These are phyloP conservation scores for Microstegium vimineum DNA, from an alignment of 176 grass and related monocot species.

Conservation along the genomic window DNA sequence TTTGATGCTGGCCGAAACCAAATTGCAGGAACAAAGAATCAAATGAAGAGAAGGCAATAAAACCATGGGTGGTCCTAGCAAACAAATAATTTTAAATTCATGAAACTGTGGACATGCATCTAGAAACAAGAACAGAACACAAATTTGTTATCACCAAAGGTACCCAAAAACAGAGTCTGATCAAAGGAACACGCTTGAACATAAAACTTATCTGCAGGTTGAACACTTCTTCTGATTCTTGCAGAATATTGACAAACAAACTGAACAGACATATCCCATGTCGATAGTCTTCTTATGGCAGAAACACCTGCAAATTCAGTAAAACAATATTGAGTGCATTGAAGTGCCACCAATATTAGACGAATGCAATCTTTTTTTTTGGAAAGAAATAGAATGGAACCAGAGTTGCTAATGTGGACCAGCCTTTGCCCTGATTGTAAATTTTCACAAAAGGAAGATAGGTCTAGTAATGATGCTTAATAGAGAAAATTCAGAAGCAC, in stretches of 20 bases:
- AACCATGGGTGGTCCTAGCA: not conserved
- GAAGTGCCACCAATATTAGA: not conserved
- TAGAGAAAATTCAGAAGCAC: conserved; percentile 30
- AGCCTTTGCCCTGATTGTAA: not conserved
- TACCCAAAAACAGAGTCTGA: not conserved
- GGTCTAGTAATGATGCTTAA: not conserved
- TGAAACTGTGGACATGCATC: not conserved
- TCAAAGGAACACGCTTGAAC: not conserved
- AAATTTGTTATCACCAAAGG: not conserved
- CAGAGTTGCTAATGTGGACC: not conserved
- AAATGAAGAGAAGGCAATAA: not conserved
- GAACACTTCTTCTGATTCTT: conserved; percentile 96
- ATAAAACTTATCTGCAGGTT: conserved; percentile 72
- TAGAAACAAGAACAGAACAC: conserved; percentile 1
- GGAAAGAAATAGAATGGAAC: not conserved
- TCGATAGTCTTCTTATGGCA: conserved; percentile 98
- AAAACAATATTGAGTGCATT: conserved; percentile 1
- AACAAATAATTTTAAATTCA: not conserved
- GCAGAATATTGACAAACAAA: conserved; percentile 99
- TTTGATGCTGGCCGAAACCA: not conserved
- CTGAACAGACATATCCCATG: conserved; percentile 94
- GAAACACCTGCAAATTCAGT: conserved; percentile 62
- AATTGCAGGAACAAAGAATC: not conserved
- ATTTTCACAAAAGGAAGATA: not conserved
- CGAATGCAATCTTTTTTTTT: not conserved